Base-by-base conservation (phyloP, 179 eudicot genomes). In the Beta macrorhiza region DNA sequence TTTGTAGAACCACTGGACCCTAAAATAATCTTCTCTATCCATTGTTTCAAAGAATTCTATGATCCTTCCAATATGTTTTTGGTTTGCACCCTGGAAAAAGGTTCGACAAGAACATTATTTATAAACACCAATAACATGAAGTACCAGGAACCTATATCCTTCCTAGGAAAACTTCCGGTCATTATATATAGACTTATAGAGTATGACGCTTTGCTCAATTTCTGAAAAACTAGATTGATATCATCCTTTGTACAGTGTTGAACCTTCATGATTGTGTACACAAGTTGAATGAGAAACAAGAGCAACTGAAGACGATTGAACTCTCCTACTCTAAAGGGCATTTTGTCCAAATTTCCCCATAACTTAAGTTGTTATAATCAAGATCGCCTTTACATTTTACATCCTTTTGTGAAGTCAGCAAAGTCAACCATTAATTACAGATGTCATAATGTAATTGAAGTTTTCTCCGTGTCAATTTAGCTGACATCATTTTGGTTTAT, bases 1-100 rank as follows among this genome's bases (percentile, higher is more conserved):
- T 90, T 90, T 92, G 83, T 85, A 96, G 83, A 96, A 96, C 99
- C 98, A 96, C 77, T 96, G 99, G 55, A 90, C 94, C 87, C 98
- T 91, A 80, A 92, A 94, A 85, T 90, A 94, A 73, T 92, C 91
- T 72, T 92, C 91, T 37, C 83, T 93, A 49, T 89, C 92, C 19
- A 77, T 86, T 63, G 98, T 94, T 81, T 85, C 78, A 82, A 94
- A 94, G 80, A 96, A 94, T 85, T 96, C 99, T 79, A 91, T 44
- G 52, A 96, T 91, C 83, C 85, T 87, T 72, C 99, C 99, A 73
- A 96, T 81, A 76, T 94, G 90, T 68, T 90, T 88, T 81, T 90
- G 84, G 57, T 90, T 93, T 71, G 91, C 92, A 45, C 97, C 99
- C 99, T 87, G 79, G 19, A 80, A 83, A 63, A 17, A 80, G 29